Percentiles rank a stretch among this genome's conserved stretches.
phyloP scores from a whole-genome alignment of 352 stramenopile species.

The Phytophthora pistaciae region DNA sequence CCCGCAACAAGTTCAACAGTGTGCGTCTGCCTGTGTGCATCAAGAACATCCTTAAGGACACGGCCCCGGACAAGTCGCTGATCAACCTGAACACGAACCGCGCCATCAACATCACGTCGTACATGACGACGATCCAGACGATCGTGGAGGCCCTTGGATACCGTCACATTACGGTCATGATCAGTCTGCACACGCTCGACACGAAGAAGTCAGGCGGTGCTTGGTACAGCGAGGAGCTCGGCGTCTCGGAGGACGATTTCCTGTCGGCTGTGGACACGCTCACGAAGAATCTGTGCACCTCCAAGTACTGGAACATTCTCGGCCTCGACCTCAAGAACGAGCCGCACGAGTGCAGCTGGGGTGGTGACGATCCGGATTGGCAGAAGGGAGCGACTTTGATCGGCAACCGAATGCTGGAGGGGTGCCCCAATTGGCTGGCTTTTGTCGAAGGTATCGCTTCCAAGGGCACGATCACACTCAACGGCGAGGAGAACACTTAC shows the following conservation, averaged over 20 bases:
- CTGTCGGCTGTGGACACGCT: conserved; percentile 60
- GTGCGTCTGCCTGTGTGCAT: conserved; percentile 71
- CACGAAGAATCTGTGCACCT: conserved; percentile 62
- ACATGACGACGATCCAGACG: conserved; percentile 69
- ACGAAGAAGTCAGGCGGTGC: conserved; percentile 53
- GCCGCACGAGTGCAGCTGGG: conserved; percentile 66
- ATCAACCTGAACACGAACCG: conserved; percentile 80
- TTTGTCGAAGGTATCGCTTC: conserved; percentile 76
- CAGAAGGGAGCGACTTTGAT: conserved; percentile 67
- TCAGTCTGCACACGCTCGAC: conserved; percentile 74
- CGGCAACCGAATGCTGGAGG: conserved; percentile 69
- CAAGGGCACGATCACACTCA: conserved; percentile 51
- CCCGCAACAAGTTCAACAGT: conserved; percentile 80
- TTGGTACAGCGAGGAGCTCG: conserved; percentile 64
- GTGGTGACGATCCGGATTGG: conserved; percentile 52
- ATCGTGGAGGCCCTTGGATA: conserved; percentile 70
- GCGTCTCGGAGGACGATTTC: conserved; percentile 66
- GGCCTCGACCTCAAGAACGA: conserved; percentile 84
- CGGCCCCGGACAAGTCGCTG: conserved; percentile 47
- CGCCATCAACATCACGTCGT: conserved; percentile 70
- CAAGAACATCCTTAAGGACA: conserved; percentile 58
- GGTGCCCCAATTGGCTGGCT: conserved; percentile 69
- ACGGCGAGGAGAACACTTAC: conserved; percentile 47
- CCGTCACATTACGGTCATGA: conserved; percentile 70
- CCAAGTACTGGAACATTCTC: conserved; percentile 76